Conservation (phyloP, 2,329 filamentous ascomycete species). For the Fusarium stilboides region DNA sequence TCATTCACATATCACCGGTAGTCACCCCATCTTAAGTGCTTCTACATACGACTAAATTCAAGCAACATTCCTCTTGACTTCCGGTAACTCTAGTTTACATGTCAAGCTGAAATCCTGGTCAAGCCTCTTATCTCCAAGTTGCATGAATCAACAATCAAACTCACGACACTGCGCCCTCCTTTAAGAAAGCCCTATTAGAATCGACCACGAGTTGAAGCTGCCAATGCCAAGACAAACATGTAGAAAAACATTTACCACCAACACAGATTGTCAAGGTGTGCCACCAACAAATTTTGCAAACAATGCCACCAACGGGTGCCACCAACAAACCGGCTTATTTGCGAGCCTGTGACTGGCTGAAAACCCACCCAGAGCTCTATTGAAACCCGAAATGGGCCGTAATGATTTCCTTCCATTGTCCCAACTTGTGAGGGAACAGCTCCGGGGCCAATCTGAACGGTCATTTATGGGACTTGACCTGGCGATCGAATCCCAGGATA, state of each 20-base stretch:
- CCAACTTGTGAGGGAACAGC: too few species aligned
- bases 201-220: neutral
- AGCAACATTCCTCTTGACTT: too few species aligned
- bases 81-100: too few species aligned
- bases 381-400: neutral
- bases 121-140: too few species aligned
- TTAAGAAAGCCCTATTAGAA: too few species aligned
- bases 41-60: too few species aligned
- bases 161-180: accelerated
- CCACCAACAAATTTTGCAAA: constrained; percentile 1
- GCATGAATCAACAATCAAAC: too few species aligned
- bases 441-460: too few species aligned
- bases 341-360: neutral
- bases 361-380: neutral
- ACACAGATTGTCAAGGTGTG: neutral
- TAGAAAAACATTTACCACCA: constrained; percentile 1
- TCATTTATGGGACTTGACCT: too few species aligned
- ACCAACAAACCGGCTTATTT: neutral
- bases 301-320: neutral
- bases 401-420: neutral
- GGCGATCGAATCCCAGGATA: neutral
- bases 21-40: too few species aligned
- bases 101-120: too few species aligned
- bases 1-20: too few species aligned
- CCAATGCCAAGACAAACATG: neutral